Conservation (phyloP, 1,284 basidiomycete species). For the Xerocomus cyaneibrunnescens region DNA sequence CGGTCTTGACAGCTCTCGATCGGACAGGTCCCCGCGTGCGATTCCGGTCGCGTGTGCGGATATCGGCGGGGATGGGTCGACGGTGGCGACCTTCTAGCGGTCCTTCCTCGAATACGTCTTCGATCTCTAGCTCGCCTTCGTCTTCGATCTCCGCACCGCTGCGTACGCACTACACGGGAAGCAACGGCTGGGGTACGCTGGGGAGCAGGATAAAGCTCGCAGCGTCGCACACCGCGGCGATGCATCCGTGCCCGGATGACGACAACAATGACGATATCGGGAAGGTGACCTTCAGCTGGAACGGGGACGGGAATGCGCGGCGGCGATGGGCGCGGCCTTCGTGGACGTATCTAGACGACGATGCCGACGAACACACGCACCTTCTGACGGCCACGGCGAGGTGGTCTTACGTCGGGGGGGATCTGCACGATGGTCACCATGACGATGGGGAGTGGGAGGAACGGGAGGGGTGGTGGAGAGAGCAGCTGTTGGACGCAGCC, state of each 20-base stretch:
- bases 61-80: slow-evolving; percentile 47
- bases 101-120: slow-evolving; percentile 41
- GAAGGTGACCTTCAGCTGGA: neutral
- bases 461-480: slow-evolving; percentile 36
- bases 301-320: neutral
- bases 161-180: slow-evolving; percentile 52
- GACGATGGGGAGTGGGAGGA: slow-evolving; percentile 37
- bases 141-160: slow-evolving; percentile 74
- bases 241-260: neutral
- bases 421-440: slow-evolving; percentile 6
- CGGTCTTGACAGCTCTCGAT: slow-evolving; percentile 6
- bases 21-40: slow-evolving; percentile 42
- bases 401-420: slow-evolving; percentile 14
- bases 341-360: slow-evolving; percentile 7
- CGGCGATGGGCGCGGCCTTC: slow-evolving; percentile 7
- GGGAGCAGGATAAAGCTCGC: slow-evolving; percentile 52
- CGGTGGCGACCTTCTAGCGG: slow-evolving; percentile 26
- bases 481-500: slow-evolving; percentile 44
- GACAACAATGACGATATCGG: neutral
- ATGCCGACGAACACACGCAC: slow-evolving; percentile 36
- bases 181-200: slow-evolving; percentile 54
- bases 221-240: slow-evolving; percentile 2
- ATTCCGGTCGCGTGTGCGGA: slow-evolving; percentile 57
- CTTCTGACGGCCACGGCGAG: slow-evolving; percentile 21
- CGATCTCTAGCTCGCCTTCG: slow-evolving; percentile 59